Percentiles rank a stretch among this genome's conserved stretches.
Conservation (phyloP, 192 early-diverging fungal species). For the Coemansia sp. region DNA sequence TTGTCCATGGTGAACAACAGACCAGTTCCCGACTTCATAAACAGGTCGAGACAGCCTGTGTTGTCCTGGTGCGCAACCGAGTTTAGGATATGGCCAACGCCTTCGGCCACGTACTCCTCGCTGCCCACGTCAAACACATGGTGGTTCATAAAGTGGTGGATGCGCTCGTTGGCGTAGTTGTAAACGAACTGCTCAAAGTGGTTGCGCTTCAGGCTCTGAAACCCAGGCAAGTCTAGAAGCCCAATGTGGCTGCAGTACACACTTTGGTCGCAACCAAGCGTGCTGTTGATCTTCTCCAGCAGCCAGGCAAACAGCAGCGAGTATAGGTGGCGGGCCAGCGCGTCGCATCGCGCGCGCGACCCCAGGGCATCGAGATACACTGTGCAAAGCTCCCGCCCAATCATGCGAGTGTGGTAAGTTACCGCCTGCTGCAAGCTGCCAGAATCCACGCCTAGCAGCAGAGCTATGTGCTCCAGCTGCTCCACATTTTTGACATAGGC, state of each 20-base stretch:
- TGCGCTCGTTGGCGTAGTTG: conserved; percentile 89
- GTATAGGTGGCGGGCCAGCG: conserved; percentile 71
- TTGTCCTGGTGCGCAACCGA: conserved; percentile 66
- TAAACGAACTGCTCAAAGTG: conserved; percentile 64
- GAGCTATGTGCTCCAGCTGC: conserved; percentile 76
- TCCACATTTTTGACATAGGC: conserved; percentile 77
- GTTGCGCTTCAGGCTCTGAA: conserved; percentile 60
- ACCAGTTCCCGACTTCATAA: conserved; percentile 69
- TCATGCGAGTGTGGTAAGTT: conserved; percentile 82
- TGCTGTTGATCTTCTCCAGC: conserved; percentile 78
- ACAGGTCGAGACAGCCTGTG: conserved; percentile 70
- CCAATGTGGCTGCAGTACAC: conserved; percentile 77
- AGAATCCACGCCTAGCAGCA: conserved; percentile 82
- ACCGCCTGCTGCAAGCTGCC: conserved; percentile 74
- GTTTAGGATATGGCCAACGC: conserved; percentile 56
- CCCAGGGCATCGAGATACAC: conserved; percentile 74
- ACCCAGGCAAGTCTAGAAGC: conserved; percentile 83
- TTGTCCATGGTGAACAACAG: conserved; percentile 75
- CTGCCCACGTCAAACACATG: conserved; percentile 71
- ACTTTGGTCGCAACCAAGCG: conserved; percentile 63
- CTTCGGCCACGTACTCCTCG: conserved; percentile 64
- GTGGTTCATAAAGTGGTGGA: conserved; percentile 72
- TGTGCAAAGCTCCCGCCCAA: conserved; percentile 80
- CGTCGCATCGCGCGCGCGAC: conserved; percentile 71
- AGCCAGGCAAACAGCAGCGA: conserved; percentile 83